Conservation (phyloP, 345 rosid species). For the Salix purpurea region DNA sequence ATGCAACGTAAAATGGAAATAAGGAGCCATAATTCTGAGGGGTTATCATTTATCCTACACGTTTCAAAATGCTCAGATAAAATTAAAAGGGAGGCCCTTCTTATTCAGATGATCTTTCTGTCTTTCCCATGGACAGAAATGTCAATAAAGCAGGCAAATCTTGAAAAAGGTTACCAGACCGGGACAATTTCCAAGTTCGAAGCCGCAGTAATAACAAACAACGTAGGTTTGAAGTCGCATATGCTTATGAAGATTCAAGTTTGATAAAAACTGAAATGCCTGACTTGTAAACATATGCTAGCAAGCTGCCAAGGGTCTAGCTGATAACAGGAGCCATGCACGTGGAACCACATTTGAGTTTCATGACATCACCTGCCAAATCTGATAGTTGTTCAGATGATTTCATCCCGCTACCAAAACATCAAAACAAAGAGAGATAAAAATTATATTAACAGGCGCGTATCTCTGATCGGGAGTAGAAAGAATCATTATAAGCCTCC, state of each 20-base stretch:
- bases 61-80: background rate
- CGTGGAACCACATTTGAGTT: background rate
- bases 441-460: background rate
- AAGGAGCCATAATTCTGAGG: background rate
- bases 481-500: constrained; percentile 4
- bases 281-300: background rate
- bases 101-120: background rate
- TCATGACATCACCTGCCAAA: background rate
- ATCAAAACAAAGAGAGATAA: background rate
- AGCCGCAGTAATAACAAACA: background rate
- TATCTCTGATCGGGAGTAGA: background rate
- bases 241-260: background rate
- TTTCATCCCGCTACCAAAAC: background rate
- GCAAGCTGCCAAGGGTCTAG: background rate
- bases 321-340: background rate
- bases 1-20: background rate
- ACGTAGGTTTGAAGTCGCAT: background rate
- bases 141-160: background rate
- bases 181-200: background rate
- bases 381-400: background rate
- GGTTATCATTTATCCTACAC: background rate
- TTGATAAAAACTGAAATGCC: background rate
- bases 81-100: background rate
- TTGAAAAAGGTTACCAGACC: background rate
- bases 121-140: background rate